Conservation (phyloP, 768 basidiomycete species). For the Termitomyces sp. region DNA sequence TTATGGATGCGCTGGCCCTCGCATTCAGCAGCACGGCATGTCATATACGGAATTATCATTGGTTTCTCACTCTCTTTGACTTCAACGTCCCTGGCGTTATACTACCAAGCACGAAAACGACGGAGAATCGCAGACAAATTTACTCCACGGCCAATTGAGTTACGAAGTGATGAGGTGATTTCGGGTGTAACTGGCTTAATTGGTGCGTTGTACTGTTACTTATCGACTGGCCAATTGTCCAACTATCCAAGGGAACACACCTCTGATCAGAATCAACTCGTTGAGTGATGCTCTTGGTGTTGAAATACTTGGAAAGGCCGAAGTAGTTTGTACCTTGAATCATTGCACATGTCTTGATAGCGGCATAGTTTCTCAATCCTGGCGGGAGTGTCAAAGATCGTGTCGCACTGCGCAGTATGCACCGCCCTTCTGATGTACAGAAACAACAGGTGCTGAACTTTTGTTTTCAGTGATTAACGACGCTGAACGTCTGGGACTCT, state of each 20-base stretch:
- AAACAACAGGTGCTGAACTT: neutral
- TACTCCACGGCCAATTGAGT: slow-evolving; percentile 56
- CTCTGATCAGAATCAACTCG: slow-evolving; percentile 86
- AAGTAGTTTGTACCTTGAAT: slow-evolving; percentile 42
- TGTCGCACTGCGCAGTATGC: slow-evolving; percentile 85
- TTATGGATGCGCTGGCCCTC: slow-evolving; percentile 34
- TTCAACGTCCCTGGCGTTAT: slow-evolving; percentile 56
- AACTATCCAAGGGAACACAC: slow-evolving; percentile 75
- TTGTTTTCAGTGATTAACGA: slow-evolving; percentile 78
- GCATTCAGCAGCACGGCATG: slow-evolving; percentile 27
- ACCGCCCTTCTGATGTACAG: neutral
- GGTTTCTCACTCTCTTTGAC: slow-evolving; percentile 77
- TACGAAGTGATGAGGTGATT: slow-evolving; percentile 74
- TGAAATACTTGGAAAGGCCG: slow-evolving; percentile 94
- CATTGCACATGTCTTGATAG: neutral
- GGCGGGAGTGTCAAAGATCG: slow-evolving; percentile 98
- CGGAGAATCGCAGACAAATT: slow-evolving; percentile 33
- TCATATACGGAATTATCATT: slow-evolving; percentile 48
- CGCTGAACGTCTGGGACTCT: slow-evolving; percentile 77
- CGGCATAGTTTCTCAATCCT: slow-evolving; percentile 81
- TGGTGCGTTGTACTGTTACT: slow-evolving; percentile 41
- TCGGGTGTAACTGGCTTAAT: slow-evolving; percentile 81
- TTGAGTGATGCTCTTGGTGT: slow-evolving; percentile 88
- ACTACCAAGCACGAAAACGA: slow-evolving; percentile 46
- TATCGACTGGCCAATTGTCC: neutral